phyloP scores from a whole-genome alignment of 2,329 filamentous ascomycete genomes.

The Aureobasidium sp. region DNA sequence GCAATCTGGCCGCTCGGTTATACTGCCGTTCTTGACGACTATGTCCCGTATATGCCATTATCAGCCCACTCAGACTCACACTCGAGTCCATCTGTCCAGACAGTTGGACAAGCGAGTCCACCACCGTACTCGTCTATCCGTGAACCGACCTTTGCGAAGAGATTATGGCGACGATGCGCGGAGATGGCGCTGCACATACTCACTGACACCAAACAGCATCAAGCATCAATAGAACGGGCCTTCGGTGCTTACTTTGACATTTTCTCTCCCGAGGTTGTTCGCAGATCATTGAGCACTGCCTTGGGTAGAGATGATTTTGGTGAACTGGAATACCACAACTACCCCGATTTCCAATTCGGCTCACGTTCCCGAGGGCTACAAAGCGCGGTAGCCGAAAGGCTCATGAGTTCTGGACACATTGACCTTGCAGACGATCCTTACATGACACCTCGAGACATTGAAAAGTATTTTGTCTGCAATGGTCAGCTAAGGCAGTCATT shows the following conservation, averaged over 20 bases:
- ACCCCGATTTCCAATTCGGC: not conserved
- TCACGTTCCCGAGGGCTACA: not conserved
- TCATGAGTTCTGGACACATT: not conserved
- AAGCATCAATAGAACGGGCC: not conserved
- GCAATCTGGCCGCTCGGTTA: not conserved
- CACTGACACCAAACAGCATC: not conserved
- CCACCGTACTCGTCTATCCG: not conserved
- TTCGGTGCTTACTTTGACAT: not conserved
- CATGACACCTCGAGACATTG: slow-evolving; percentile 5
- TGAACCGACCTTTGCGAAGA: not conserved
- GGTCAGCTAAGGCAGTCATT: not conserved
- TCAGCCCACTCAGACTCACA: not conserved
- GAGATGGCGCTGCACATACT: not conserved
- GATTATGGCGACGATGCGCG: slow-evolving; percentile 7
- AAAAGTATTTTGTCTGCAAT: slow-evolving; percentile 1
- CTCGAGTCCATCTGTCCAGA: not conserved
- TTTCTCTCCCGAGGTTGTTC: not conserved
- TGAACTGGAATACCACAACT: not conserved
- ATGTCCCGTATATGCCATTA: not conserved
- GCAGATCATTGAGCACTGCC: not conserved
- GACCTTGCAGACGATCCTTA: not conserved
- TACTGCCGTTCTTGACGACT: not conserved
- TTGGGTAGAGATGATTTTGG: not conserved
- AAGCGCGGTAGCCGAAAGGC: not conserved
- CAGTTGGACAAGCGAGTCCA: not conserved